phyloP scores from a whole-genome alignment of 2,329 filamentous ascomycete genomes.

The Penicillium corylophilum region DNA sequence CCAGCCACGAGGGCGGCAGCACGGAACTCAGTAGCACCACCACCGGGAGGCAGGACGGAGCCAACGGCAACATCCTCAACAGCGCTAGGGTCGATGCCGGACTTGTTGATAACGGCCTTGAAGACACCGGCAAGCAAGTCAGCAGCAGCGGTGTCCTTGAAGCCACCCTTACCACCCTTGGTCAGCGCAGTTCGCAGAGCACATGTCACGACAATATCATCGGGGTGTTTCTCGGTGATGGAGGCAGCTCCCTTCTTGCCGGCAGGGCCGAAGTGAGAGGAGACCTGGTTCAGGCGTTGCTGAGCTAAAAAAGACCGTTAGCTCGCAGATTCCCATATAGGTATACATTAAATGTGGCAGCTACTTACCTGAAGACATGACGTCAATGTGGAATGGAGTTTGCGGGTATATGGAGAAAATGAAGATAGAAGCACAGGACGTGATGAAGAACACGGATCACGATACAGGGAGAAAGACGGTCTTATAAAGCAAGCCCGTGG shows the following conservation, averaged over 20 bases:
- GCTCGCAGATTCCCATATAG: not conserved
- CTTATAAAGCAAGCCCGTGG: slow-evolving; percentile 15
- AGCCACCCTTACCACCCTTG: slow-evolving; percentile 86
- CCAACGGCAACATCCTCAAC: slow-evolving; percentile 94
- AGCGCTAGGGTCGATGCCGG: slow-evolving; percentile 79
- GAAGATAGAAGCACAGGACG: slow-evolving; percentile 1
- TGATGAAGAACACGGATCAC: not conserved
- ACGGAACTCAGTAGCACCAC: slow-evolving; percentile 94
- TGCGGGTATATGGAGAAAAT: slow-evolving; percentile 1
- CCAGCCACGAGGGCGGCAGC: slow-evolving; percentile 87
- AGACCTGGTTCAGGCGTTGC: slow-evolving; percentile 60
- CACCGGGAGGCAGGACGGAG: slow-evolving; percentile 85
- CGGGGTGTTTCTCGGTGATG: slow-evolving; percentile 52
- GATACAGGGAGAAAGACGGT: slow-evolving; percentile 1
- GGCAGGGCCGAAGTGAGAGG: slow-evolving; percentile 53
- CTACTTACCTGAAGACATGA: slow-evolving; percentile 45
- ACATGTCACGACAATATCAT: slow-evolving; percentile 84
- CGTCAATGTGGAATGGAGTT: slow-evolving; percentile 25
- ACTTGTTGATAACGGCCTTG: slow-evolving; percentile 76
- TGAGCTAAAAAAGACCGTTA: slow-evolving; percentile 44
- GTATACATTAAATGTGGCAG: not conserved
- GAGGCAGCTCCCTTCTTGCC: slow-evolving; percentile 36
- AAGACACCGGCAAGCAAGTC: slow-evolving; percentile 85
- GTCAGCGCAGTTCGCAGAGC: slow-evolving; percentile 90
- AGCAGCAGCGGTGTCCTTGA: slow-evolving; percentile 89